Percentiles rank a stretch among this genome's conserved stretches.
phyloP scores from a whole-genome alignment of 345 rosid species.

The Rhodamnia rubescens region DNA sequence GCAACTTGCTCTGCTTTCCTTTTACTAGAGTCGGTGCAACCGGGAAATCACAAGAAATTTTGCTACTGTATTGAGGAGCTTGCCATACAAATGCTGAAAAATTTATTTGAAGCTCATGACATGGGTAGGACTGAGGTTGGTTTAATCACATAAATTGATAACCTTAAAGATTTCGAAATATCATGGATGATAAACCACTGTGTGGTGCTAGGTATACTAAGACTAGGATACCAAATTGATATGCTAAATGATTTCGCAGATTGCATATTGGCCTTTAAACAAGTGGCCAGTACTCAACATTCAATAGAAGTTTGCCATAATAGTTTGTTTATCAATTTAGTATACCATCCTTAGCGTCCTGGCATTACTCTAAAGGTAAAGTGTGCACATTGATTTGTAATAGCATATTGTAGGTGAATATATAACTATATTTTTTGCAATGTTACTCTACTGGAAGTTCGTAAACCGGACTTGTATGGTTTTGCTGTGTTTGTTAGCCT shows the following conservation, averaged over 20 bases:
- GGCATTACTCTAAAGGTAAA: background rate
- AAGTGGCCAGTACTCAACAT: background rate
- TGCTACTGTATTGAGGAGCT: slow-evolving; percentile 51
- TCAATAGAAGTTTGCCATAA: background rate
- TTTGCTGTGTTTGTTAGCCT: background rate
- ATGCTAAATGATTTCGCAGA: background rate
- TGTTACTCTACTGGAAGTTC: background rate
- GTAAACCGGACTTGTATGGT: background rate
- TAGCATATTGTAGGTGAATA: too few relatives aligned
- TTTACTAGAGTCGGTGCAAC: slow-evolving; percentile 62
- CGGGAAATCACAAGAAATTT: slow-evolving; percentile 13
- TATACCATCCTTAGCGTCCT: background rate
- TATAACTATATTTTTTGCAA: background rate
- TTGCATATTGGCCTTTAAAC: background rate
- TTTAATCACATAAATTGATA: background rate
- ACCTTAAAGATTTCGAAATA: background rate
- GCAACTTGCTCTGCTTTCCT: slow-evolving; percentile 54
- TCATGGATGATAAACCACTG: background rate
- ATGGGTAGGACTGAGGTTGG: slow-evolving; percentile 81
- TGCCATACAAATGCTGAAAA: slow-evolving; percentile 56
- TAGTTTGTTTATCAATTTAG: background rate
- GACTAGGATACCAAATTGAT: background rate
- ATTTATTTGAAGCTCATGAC: slow-evolving; percentile 66
- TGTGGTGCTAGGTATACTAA: background rate
- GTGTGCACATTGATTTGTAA: background rate